Percentiles rank a stretch among this genome's conserved stretches.
Evolutionary conservation across 2,329 filamentous ascomycete species (phyloP).

Genomic region (Daldinia sp.): DNA sequence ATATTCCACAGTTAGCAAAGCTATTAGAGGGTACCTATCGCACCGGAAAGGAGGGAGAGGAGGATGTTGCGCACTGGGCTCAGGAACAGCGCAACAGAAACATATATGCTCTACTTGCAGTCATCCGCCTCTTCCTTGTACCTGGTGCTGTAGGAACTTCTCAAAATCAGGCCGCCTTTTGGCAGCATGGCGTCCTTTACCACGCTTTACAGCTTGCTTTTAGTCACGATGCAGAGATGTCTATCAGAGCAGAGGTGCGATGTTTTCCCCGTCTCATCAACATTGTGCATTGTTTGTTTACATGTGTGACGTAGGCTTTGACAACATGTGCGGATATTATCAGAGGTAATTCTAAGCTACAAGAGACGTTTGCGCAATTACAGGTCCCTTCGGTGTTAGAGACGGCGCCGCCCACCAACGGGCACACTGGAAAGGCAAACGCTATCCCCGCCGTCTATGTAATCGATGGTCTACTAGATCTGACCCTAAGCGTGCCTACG

Average conservation of each 20-base stretch:
- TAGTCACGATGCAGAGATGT: constrained; percentile 75
- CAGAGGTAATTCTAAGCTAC: constrained; percentile 79
- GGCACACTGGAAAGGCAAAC: constrained; percentile 59
- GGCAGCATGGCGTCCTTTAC: constrained; percentile 82
- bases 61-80: constrained; percentile 78
- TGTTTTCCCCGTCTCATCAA: constrained; percentile 40
- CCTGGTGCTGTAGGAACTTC: constrained; percentile 82
- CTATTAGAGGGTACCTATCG: constrained; percentile 73
- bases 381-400: constrained; percentile 75
- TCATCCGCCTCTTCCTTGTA: constrained; percentile 87
- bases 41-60: constrained; percentile 62
- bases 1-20: constrained; percentile 76
- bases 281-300: constrained; percentile 45
- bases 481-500: constrained; percentile 77
- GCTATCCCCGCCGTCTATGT: constrained; percentile 80
- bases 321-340: constrained; percentile 90
- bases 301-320: constrained; percentile 68
- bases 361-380: constrained; percentile 90
- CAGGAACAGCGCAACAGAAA: constrained; percentile 87
- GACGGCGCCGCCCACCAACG: constrained; percentile 52
- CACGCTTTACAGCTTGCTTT: constrained; percentile 88
- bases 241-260: constrained; percentile 79
- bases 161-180: constrained; percentile 88
- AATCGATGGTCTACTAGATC: constrained; percentile 90
- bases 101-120: constrained; percentile 87